Evolutionary conservation across 2,329 filamentous ascomycete genomes (phyloP), one percentile per base, ranked within the genome.

Genomic region (Raffaelea albimanens): DNA sequence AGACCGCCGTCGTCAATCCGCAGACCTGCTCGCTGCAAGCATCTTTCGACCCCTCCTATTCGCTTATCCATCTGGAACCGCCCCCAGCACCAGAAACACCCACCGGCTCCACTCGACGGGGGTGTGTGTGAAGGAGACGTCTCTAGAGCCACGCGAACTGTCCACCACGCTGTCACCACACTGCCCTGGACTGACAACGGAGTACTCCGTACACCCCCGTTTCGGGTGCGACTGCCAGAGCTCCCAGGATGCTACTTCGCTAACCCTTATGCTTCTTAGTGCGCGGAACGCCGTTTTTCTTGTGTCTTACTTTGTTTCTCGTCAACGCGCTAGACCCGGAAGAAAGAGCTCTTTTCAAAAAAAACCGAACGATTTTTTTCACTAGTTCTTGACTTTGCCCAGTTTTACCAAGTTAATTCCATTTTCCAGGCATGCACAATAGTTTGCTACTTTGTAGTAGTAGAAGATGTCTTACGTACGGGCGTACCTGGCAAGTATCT

Each of bases 171-270:
- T 19, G 18, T 38, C 5, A 38, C 34, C 34, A 19, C 14, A 16
- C 13, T 19, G 18, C 13, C 34, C 18, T 19, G 34, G 8, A 38
- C 13, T 13, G 25, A 7, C 7, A 13, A 29, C 25, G 25, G 25
- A 29, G 25, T 29, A 29, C 25, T 29, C 25, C 25, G 25, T 29
- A 29, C 25, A 29, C 25, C 34, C 18, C 34, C 34, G n/a, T 38
- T 38, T 68, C 13, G 60, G 48, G 22, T 50, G 38, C 34, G 19
- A 46, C 67, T 29, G 62, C 65, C 5, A 61, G 64, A 8, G 60
- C 68, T 40, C 53, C 70, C 5, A 59, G 67, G 34, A 60, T 71
- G 48, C 67, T 64, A 5, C 61, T 69, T 55, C 64, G 67, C 52
- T 57, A 67, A 14, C 62, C 64, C 2, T 56, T 65, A 16, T 62